A percentile compares a stretch with the other conserved stretches of the same genome.
These are phyloP conservation scores for Albifimbria verrucaria DNA, from an alignment of 2,329 filamentous ascomycete genomes.

Conservation along the genomic window DNA sequence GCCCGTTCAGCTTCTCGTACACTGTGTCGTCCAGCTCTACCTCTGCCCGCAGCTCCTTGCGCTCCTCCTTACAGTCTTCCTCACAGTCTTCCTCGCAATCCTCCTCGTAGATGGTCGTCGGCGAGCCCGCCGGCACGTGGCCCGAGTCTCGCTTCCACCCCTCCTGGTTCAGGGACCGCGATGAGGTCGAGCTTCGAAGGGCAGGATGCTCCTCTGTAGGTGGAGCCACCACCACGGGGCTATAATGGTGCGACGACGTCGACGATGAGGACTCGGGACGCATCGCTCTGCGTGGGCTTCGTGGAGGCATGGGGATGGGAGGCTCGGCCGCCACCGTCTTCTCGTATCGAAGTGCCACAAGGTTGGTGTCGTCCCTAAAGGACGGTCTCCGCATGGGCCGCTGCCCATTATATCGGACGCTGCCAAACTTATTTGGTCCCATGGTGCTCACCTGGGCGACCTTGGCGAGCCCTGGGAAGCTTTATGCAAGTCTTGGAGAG, in stretches of 20 bases:
- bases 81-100: constrained; percentile 35
- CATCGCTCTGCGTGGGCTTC: constrained; percentile 32
- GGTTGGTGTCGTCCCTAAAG: constrained; percentile 45
- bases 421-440: constrained; percentile 39
- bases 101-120: constrained; percentile 34
- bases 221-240: constrained; percentile 34
- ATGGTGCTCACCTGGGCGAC: constrained; percentile 16
- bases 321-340: constrained; percentile 55
- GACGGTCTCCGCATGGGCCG: constrained; percentile 28
- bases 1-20: neutral
- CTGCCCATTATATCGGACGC: constrained; percentile 39
- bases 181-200: constrained; percentile 32
- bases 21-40: neutral
- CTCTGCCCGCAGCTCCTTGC: constrained; percentile 31
- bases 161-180: constrained; percentile 24
- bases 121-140: constrained; percentile 43
- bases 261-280: constrained; percentile 15
- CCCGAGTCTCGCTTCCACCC: constrained; percentile 55
- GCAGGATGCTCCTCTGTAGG: constrained; percentile 53
- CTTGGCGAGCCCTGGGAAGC: constrained; percentile 6
- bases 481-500: neutral
- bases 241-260: constrained; percentile 17
- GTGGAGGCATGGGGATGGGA: constrained; percentile 51
- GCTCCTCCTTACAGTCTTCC: constrained; percentile 28
- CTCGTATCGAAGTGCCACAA: constrained; percentile 59